Conservation (phyloP, 495 filamentous ascomycete species). For the Opeltia flavorubescens region DNA sequence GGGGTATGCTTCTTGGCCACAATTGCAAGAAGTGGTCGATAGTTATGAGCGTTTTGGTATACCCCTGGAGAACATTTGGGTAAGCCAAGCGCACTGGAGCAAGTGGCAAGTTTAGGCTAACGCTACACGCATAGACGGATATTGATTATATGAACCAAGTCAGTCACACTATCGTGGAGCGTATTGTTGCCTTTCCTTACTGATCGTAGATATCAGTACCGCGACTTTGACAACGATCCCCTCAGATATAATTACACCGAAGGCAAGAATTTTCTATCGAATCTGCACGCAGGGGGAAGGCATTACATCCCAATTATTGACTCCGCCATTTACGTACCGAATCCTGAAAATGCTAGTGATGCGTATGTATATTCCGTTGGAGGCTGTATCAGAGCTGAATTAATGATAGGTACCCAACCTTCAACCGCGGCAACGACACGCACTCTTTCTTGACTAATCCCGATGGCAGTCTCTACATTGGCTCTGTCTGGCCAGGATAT, state of each 20-base stretch:
- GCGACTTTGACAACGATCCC: slow-evolving; percentile 45
- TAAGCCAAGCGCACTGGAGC: not conserved
- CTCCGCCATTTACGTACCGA: slow-evolving; percentile 63
- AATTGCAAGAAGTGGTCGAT: slow-evolving; percentile 39
- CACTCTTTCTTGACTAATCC: slow-evolving; percentile 51
- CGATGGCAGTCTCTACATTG: slow-evolving; percentile 47
- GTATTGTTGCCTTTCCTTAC: not conserved
- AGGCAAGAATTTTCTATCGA: slow-evolving; percentile 44
- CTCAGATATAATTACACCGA: slow-evolving; percentile 32
- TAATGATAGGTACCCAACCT: slow-evolving; percentile 41
- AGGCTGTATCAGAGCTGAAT: not conserved
- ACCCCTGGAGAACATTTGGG: slow-evolving; percentile 58
- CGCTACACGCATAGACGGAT: slow-evolving; percentile 38
- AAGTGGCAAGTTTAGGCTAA: too few relatives aligned
- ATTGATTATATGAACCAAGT: slow-evolving; percentile 32
- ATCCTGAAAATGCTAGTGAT: slow-evolving; percentile 57
- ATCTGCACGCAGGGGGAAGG: slow-evolving; percentile 51
- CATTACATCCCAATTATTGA: slow-evolving; percentile 82
- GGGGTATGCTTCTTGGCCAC: slow-evolving; percentile 48
- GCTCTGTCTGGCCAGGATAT: slow-evolving; percentile 50
- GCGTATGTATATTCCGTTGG: slow-evolving; percentile 25
- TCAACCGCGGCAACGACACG: slow-evolving; percentile 48
- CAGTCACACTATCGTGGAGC: not conserved
- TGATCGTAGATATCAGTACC: slow-evolving; percentile 35
- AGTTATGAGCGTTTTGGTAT: slow-evolving; percentile 46